phyloP scores from a whole-genome alignment of 2,329 filamentous ascomycete species.

The Alternaria consortialis region DNA sequence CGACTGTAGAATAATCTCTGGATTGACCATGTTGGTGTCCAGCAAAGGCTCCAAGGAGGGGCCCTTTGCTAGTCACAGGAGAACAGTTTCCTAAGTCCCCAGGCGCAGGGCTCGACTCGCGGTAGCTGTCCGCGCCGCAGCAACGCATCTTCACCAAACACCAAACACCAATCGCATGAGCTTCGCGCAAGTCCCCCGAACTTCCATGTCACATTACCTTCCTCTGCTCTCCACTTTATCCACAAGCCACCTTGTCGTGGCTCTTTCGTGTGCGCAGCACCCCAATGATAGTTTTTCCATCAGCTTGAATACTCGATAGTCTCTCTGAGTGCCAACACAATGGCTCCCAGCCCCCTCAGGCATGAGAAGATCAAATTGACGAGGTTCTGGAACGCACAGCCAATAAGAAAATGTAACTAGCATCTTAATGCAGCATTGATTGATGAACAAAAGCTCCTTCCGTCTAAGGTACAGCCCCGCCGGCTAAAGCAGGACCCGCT shows the following conservation, averaged over 20 bases:
- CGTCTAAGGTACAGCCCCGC: conserved; percentile 5
- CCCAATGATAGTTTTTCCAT: neutral
- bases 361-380: neutral
- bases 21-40: neutral
- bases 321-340: neutral
- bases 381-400: neutral
- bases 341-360: no score
- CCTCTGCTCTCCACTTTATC: neutral
- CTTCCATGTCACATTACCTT: neutral
- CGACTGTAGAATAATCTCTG: neutral
- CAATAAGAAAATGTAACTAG: neutral
- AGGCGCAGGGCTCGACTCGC: neutral
- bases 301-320: neutral
- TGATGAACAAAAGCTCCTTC: neutral
- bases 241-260: neutral
- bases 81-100: neutral
- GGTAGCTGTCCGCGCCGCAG: neutral
- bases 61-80: neutral
- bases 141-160: neutral
- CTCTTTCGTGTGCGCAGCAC: neutral
- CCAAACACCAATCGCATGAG: neutral
- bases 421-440: neutral
- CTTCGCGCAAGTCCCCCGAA: neutral
- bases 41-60: neutral
- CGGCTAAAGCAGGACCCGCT: conserved; percentile 13